Evolutionary conservation across 176 grass and related monocot species (phyloP).

Genomic region (Zea luxurians): DNA sequence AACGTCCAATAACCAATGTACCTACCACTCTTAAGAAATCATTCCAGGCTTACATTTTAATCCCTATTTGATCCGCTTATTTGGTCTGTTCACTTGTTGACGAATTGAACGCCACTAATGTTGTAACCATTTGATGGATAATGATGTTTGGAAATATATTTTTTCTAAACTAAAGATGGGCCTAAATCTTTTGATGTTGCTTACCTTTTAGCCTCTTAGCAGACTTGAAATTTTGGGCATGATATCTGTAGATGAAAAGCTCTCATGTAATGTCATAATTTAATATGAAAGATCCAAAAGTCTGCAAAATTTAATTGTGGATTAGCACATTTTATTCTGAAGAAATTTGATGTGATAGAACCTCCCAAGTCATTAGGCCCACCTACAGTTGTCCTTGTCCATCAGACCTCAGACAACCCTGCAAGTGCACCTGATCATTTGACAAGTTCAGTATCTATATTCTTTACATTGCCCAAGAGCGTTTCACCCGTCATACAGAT

Average conservation of each 20-base stretch:
- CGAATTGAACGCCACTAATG: slow-evolving; percentile 64
- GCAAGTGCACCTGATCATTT: too few relatives aligned
- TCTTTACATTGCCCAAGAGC: too few relatives aligned
- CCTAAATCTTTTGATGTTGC: not conserved
- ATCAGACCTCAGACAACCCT: too few relatives aligned
- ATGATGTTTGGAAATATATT: not conserved
- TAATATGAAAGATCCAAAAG: slow-evolving; percentile 1
- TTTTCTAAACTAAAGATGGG: slow-evolving; percentile 3
- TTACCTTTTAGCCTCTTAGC: slow-evolving; percentile 64
- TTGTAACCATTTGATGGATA: slow-evolving; percentile 44
- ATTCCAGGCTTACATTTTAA: slow-evolving; percentile 39
- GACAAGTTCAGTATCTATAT: too few relatives aligned
- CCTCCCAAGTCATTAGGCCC: too few relatives aligned
- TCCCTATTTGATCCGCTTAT: slow-evolving; percentile 41
- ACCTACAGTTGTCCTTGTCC: too few relatives aligned
- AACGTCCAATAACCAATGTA: too few relatives aligned
- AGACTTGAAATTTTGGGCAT: slow-evolving; percentile 50
- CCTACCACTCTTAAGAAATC: too few relatives aligned
- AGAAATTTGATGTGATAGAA: too few relatives aligned
- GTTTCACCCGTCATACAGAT: too few relatives aligned
- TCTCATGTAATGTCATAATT: not conserved
- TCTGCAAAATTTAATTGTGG: slow-evolving; percentile 3
- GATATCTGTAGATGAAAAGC: slow-evolving; percentile 48
- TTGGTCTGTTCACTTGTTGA: slow-evolving; percentile 50
- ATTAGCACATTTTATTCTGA: slow-evolving; percentile 20